Evolutionary conservation across 441 rosid genomes (phyloP), one percentile per base, ranked within the genome.

Genomic region (Arabidopsis lyrata): DNA sequence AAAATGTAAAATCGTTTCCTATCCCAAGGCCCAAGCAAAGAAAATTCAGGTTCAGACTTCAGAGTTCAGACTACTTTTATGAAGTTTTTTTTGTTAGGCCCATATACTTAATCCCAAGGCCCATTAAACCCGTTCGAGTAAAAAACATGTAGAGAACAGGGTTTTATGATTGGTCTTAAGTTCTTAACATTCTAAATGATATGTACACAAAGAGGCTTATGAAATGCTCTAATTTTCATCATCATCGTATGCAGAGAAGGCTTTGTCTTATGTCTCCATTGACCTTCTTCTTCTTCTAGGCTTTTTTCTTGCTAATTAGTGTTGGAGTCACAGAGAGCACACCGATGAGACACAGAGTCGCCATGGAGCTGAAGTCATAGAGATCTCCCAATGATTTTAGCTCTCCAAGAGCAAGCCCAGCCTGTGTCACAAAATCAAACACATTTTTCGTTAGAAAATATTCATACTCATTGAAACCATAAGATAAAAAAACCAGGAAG

Each of bases 401-500:
- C 66, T 94, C 97, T 67, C 96, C 95, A 49, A 94, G 90, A 70
- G 97, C 90, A 75, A 89, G 80, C 67, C 98, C 98, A 68, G 97
- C 98, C 97, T 93, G 80, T 76, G 32, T 11, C 78, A 68, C 18
- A 77, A 44, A 49, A 32, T 22, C 9, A 36, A 36, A 61, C 35
- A 61, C 59, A 55, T 5, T 39, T 39, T 15, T 34, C 32, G 20
- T 20, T 18, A 1, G 3, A 49, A 57, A 29, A 54, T 2, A 22
- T 24, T 36, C 60, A 11, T 29, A 59, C 31, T 66, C 54, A 48
- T 2, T 9, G 12, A 60, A 58, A 60, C 63, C 4, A 4, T 66
- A 12, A 18, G 15, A 29, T 6, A 16, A 48, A 16, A 48, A 11
- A 58, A 3, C 29, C 39, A 3, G 6, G 8, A 57, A 66, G 35